A percentile compares a stretch with the other conserved stretches of the same genome.
Evolutionary conservation across 2,329 filamentous ascomycete genomes (phyloP).

Genomic region (Fusarium sp.): DNA sequence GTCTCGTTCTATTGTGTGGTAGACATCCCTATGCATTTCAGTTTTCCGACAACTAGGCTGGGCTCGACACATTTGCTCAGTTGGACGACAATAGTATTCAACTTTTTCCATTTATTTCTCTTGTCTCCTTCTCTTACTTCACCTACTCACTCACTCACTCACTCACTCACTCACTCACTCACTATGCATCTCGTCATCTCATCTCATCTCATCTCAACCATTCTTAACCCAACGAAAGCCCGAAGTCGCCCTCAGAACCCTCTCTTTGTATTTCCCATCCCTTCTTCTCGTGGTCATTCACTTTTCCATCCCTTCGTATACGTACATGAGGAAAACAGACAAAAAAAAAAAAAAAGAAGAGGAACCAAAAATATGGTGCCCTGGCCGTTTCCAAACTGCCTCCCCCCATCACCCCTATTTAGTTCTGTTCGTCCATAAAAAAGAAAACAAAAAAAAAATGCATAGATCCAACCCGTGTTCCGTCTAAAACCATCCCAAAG

Average conservation of each 20-base stretch:
- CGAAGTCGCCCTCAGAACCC: slow-evolving; percentile 29
- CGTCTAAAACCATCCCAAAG: slow-evolving; percentile 38
- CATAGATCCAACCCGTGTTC: slow-evolving; percentile 18
- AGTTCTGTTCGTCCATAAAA: slow-evolving; percentile 12
- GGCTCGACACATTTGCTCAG: too few species aligned
- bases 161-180: not conserved
- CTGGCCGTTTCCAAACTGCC: slow-evolving; percentile 4
- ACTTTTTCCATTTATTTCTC: not conserved
- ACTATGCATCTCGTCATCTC: not conserved
- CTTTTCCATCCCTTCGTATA: slow-evolving; percentile 26
- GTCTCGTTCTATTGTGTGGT: too few species aligned
- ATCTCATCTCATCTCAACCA: not conserved
- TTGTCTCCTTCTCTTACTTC: not conserved
- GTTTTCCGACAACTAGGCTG: too few species aligned
- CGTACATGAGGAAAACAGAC: slow-evolving; percentile 21
- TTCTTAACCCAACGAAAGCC: slow-evolving; percentile 4
- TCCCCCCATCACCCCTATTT: not conserved
- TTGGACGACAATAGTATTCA: not conserved
- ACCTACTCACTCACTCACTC: not conserved
- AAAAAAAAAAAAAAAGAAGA: not conserved
- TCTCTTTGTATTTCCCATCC: slow-evolving; percentile 25
- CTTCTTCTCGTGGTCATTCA: slow-evolving; percentile 3
- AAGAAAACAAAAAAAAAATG: slow-evolving; percentile 14
- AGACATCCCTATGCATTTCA: too few species aligned
- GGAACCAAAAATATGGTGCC: not conserved